Evolutionary conservation across 1,284 basidiomycete genomes (phyloP).

Genomic region (Peniophora sp.): DNA sequence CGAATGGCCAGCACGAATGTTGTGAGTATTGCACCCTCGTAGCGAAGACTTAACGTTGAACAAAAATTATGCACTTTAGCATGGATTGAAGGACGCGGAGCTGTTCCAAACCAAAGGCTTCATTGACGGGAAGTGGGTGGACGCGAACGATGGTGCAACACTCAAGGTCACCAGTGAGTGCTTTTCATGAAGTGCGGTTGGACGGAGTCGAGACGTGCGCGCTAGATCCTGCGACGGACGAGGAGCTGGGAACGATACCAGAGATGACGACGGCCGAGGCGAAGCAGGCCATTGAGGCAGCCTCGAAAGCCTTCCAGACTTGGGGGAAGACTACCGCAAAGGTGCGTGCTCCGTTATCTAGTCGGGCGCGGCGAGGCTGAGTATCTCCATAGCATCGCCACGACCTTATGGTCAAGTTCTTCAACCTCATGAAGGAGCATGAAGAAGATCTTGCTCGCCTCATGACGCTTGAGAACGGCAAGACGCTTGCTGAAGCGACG

Average conservation of each 20-base stretch:
- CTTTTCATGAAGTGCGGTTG: not conserved
- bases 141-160: conserved; percentile 63
- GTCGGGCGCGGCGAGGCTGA: not conserved
- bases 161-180: conserved; percentile 72
- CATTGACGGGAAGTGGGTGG: conserved; percentile 79
- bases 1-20: not conserved
- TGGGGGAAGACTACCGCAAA: conserved; percentile 82
- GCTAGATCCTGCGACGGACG: conserved; percentile 77
- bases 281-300: conserved; percentile 72
- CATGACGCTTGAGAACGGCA: conserved; percentile 90
- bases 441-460: conserved; percentile 77
- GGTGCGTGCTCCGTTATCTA: conserved; percentile 28
- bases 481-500: conserved; percentile 77
- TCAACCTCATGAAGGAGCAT: conserved; percentile 67
- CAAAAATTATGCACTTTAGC: conserved; percentile 28
- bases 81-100: conserved; percentile 68
- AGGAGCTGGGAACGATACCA: conserved; percentile 74
- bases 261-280: conserved; percentile 85
- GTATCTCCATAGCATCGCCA: conserved; percentile 51
- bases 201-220: not conserved
- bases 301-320: conserved; percentile 65
- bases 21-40: not conserved
- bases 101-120: conserved; percentile 71
- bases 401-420: conserved; percentile 72
- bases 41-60: not conserved